Percentiles rank a stretch among this genome's conserved stretches.
Conservation (phyloP, 495 filamentous ascomycete genomes). For the Penicillium dipodomyicola region DNA sequence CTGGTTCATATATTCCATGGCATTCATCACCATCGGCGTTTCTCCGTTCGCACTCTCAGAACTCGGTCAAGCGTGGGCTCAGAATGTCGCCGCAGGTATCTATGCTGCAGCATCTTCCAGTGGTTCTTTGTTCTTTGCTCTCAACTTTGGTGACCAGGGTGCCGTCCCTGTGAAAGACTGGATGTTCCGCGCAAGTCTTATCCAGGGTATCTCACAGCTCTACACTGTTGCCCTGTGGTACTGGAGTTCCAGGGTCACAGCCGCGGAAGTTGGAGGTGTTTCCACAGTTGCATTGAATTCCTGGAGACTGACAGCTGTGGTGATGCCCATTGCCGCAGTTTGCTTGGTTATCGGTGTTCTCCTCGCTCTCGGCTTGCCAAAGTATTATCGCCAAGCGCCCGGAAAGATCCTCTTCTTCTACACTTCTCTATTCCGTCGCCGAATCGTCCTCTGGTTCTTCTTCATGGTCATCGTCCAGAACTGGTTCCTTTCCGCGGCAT, state of each 20-base stretch:
- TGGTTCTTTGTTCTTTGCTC: constrained; percentile 61
- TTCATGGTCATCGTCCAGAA: constrained; percentile 64
- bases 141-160: constrained; percentile 66
- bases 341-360: constrained; percentile 52
- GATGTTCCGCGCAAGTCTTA: constrained; percentile 61
- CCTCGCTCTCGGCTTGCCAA: constrained; percentile 57
- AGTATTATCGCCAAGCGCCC: constrained; percentile 54
- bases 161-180: constrained; percentile 55
- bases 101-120: constrained; percentile 60
- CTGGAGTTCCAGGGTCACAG: constrained; percentile 53
- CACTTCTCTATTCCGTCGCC: constrained; percentile 51
- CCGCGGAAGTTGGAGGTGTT: constrained; percentile 23
- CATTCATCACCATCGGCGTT: constrained; percentile 41
- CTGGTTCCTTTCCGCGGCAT: constrained; percentile 60
- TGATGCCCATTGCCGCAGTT: constrained; percentile 52
- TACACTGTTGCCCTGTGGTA: constrained; percentile 65
- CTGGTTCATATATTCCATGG: constrained; percentile 51
- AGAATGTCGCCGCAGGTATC: constrained; percentile 57
- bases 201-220: constrained; percentile 63
- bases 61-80: constrained; percentile 46
- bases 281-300: constrained; percentile 40
- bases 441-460: constrained; percentile 56
- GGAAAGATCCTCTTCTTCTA: constrained; percentile 33
- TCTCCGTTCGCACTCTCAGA: constrained; percentile 45
- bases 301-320: constrained; percentile 50